These are phyloP conservation scores for Ophioceras dolichostomum DNA, from an alignment of 2,329 filamentous ascomycete species.

Conservation along the genomic window DNA sequence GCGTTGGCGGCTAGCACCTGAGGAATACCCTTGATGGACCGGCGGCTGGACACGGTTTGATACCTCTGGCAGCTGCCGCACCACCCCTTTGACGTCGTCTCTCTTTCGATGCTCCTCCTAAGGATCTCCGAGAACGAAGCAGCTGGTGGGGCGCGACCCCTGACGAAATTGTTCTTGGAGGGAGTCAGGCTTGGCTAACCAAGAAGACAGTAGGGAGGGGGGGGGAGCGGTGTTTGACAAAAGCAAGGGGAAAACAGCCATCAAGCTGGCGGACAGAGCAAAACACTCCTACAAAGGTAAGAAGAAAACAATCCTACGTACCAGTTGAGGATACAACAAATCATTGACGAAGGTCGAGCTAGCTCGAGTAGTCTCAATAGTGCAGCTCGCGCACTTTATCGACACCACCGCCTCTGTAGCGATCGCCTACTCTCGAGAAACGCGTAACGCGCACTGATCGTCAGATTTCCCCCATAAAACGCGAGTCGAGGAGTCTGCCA, in stretches of 20 bases:
- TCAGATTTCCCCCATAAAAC: no score
- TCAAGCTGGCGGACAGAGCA: no score
- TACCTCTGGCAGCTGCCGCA: constrained; percentile 86
- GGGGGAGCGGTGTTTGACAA: neutral
- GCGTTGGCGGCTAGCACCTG: constrained; percentile 84
- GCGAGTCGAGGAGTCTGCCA: no score
- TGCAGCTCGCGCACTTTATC: constrained; percentile 78
- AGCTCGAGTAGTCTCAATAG: constrained; percentile 71
- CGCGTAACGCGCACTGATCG: no score
- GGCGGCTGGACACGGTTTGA: constrained; percentile 74
- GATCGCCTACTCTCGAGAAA: constrained; percentile 44
- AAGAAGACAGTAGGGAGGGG: constrained; percentile 6
- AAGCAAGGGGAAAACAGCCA: no score
- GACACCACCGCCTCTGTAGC: constrained; percentile 58
- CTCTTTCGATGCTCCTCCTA: constrained; percentile 84
- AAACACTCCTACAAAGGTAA: no score
- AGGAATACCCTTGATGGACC: constrained; percentile 72
- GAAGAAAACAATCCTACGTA: constrained; percentile 16
- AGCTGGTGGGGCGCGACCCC: neutral
- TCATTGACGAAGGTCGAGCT: constrained; percentile 77
- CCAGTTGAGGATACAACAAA: constrained; percentile 60
- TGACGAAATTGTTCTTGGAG: neutral
- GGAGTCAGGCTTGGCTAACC: constrained; percentile 23
- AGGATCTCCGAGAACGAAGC: constrained; percentile 70
- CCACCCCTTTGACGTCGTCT: constrained; percentile 84